Evolutionary conservation across 1,139 yeast genomes (phyloP).

Genomic region (Nakaseomyces sp.): DNA sequence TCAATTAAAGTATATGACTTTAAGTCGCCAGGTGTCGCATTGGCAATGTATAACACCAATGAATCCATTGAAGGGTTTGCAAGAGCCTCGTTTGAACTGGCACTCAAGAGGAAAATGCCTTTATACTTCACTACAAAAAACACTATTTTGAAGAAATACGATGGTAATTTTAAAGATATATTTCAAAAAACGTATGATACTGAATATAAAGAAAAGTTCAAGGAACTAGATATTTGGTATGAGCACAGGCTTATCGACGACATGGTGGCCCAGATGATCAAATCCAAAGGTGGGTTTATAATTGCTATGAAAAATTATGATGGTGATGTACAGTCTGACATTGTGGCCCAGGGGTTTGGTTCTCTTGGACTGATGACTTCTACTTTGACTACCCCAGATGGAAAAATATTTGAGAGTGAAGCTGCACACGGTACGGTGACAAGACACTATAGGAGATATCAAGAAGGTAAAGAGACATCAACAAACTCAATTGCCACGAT

Average conservation of each 20-base stretch:
- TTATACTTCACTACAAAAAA: conserved; percentile 85
- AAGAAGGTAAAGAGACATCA: conserved; percentile 94
- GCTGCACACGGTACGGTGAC: conserved; percentile 98
- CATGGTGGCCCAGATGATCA: conserved; percentile 98
- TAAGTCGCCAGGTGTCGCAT: conserved; percentile 67
- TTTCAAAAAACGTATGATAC: conserved; percentile 72
- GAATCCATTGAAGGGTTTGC: conserved; percentile 87
- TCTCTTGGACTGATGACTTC: conserved; percentile 95
- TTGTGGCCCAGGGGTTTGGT: conserved; percentile 96
- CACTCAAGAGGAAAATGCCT: conserved; percentile 67
- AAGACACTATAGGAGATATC: conserved; percentile 90
- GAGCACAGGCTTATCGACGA: conserved; percentile 96
- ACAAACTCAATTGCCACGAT: conserved; percentile 97
- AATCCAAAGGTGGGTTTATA: conserved; percentile 88
- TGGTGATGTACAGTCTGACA: conserved; percentile 95
- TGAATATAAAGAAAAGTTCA: conserved; percentile 63
- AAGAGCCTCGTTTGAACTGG: conserved; percentile 82
- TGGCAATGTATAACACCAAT: conserved; percentile 93
- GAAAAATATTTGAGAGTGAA: conserved; percentile 89
- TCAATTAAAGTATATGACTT: conserved; percentile 62
- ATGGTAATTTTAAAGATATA: conserved; percentile 90
- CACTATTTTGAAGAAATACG: conserved; percentile 87
- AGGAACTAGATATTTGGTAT: conserved; percentile 75
- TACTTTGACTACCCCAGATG: conserved; percentile 87
- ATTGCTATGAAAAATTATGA: conserved; percentile 96